Evolutionary conservation across 2,329 filamentous ascomycete species (phyloP).

Genomic region (Cryphonectria nitschkei): DNA sequence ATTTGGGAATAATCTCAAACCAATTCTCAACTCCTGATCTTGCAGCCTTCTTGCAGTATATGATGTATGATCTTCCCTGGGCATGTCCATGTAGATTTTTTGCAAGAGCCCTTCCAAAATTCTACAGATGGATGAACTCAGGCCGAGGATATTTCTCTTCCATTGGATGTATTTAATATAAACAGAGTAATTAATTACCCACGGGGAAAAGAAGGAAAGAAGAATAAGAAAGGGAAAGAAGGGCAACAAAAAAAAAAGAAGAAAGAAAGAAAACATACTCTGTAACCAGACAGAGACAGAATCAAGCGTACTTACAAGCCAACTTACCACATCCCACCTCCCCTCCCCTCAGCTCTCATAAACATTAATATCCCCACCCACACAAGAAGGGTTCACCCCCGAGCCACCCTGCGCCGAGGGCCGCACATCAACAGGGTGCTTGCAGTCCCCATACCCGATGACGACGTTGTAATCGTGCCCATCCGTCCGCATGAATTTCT

Average conservation of each 20-base stretch:
- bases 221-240: neutral
- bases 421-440: neutral
- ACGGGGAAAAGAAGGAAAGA: neutral
- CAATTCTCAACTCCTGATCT: too few relatives aligned
- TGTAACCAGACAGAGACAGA: neutral
- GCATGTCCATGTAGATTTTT: too few relatives aligned
- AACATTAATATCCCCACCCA: slow-evolving; percentile 16
- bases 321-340: neutral
- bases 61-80: too few relatives aligned
- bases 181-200: neutral
- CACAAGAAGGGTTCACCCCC: slow-evolving; percentile 19
- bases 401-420: slow-evolving; percentile 9
- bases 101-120: too few relatives aligned
- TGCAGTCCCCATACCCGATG: slow-evolving; percentile 20
- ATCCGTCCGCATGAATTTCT: slow-evolving; percentile 17
- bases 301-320: neutral
- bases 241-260: neutral
- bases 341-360: slow-evolving; percentile 9
- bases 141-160: too few relatives aligned
- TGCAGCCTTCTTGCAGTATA: too few relatives aligned
- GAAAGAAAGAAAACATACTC: neutral
- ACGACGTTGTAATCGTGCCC: slow-evolving; percentile 15
- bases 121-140: too few relatives aligned
- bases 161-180: neutral
- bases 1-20: too few relatives aligned